Percentiles rank a stretch among this genome's conserved stretches.
Evolutionary conservation across 139 green algal genomes (phyloP).

Genomic region (Micractinium conductrix): DNA sequence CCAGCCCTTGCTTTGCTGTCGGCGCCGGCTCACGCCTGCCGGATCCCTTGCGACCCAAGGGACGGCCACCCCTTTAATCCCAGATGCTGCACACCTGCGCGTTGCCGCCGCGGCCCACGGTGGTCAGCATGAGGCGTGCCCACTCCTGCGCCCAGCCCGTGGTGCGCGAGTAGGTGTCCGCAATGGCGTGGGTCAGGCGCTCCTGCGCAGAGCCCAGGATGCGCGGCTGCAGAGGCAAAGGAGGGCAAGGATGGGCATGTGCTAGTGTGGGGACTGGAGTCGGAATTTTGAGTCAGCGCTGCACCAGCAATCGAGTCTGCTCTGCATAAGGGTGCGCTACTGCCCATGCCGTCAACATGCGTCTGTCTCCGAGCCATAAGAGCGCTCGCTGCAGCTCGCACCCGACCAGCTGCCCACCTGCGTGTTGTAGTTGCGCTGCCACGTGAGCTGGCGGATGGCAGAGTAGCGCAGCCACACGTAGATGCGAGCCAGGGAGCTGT

Average conservation of each 20-base stretch:
- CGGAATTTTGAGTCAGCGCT: too few relatives aligned
- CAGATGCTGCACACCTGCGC: slow-evolving; percentile 50
- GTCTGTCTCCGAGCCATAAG: too few relatives aligned
- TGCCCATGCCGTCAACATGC: too few relatives aligned
- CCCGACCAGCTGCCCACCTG: slow-evolving; percentile 36
- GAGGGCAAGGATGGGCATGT: neutral
- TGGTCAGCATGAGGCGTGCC: slow-evolving; percentile 86
- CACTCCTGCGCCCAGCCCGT: slow-evolving; percentile 79
- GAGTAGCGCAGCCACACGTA: slow-evolving; percentile 97
- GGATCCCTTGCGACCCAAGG: too few relatives aligned
- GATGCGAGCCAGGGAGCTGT: slow-evolving; percentile 74
- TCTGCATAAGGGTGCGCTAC: too few relatives aligned
- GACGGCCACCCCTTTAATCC: too few relatives aligned
- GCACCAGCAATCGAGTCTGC: too few relatives aligned
- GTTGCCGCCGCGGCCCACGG: slow-evolving; percentile 93
- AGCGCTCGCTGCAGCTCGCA: neutral
- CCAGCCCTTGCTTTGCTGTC: too few relatives aligned
- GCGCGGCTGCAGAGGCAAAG: slow-evolving; percentile 68
- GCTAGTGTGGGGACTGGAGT: too few relatives aligned
- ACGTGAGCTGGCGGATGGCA: slow-evolving; percentile 93
- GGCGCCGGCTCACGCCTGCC: too few relatives aligned
- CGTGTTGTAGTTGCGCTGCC: slow-evolving; percentile 99
- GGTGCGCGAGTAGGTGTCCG: slow-evolving; percentile 48
- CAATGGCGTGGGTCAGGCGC: slow-evolving; percentile 87
- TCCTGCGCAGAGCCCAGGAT: slow-evolving; percentile 91